Base-by-base conservation (phyloP, 371 early-diverging fungal genomes). In the Mucor velutinosus region DNA sequence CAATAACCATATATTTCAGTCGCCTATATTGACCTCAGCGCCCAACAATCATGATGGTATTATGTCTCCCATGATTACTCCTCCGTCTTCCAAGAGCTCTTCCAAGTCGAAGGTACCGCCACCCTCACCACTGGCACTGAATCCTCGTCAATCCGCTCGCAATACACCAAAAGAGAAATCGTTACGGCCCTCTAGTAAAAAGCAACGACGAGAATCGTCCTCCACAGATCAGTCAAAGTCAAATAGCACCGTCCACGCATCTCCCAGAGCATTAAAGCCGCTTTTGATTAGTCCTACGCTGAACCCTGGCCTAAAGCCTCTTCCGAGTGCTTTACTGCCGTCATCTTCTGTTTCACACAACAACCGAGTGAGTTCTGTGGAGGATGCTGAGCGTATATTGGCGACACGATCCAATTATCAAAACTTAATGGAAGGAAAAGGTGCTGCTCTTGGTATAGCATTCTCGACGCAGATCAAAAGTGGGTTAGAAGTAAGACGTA, bases 381-480 rank as follows among this genome's bases (percentile, higher is more conserved):
- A 78, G 21, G 83, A 81, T 49, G 84, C 80, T 5, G 84, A 81
- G 33, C 76, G 68, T 33, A 81, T 80, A 41, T 76, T 95, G 35
- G 90, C 95, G 11, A 86, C 91, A 7, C 89, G 89, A 64, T 92
- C 93, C 72, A 95, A 95, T 65, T 95, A 94, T 76, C 93, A 93
- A 60, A 92, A 93, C 66, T 82, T 94, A 6, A 79, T 92, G 66
- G 92, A 93, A 64, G 95, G 94, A 14, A 89, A 93, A 64, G 89
- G 90, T 17, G 91, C 90, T 21, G 84, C 86, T 0, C 73, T 93
- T 0, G 93, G 95, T 1, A 85, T 94, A 7, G 85, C 80, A 0
- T 93, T 92, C 75, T 83, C 84, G 39, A 79, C 84, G 2, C 89
- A 90, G 62, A 84, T 93, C 47, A 87, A 90, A 57, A 87, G 88